These are phyloP conservation scores for Diaporthe sp. DNA, from an alignment of 2,329 filamentous ascomycete species.

Conservation along the genomic window DNA sequence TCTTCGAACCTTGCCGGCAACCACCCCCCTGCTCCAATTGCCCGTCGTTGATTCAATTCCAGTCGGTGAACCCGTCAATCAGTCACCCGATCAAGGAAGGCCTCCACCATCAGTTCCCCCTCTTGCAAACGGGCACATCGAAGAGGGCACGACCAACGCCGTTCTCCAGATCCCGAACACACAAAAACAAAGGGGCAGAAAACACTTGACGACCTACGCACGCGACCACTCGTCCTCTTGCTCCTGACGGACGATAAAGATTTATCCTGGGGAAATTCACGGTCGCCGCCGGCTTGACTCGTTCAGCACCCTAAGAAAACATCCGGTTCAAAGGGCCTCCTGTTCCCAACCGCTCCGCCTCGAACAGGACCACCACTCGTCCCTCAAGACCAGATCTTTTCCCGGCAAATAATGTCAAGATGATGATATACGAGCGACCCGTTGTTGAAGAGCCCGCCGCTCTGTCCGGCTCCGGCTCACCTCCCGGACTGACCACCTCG, in stretches of 20 bases:
- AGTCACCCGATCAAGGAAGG: constrained; percentile 12
- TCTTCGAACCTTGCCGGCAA: constrained; percentile 30
- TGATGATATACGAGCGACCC: constrained; percentile 57
- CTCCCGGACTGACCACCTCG: constrained; percentile 83
- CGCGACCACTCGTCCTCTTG: constrained; percentile 12
- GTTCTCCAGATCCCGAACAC: not conserved
- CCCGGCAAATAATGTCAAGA: constrained; percentile 45
- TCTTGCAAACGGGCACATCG: not conserved
- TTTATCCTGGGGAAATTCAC: not conserved
- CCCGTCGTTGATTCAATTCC: constrained; percentile 1
- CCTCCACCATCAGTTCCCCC: constrained; percentile 39
- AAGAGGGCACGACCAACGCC: not conserved
- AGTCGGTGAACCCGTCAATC: constrained; percentile 12
- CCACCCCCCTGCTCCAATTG: constrained; percentile 27
- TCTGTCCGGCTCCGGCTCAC: constrained; percentile 71
- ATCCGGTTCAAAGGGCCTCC: not conserved
- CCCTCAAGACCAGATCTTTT: not conserved
- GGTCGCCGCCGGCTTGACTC: constrained; percentile 3
- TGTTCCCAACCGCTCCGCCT: not conserved
- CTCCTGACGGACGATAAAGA: not conserved
- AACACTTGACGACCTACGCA: not conserved
- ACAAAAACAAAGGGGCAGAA: not conserved
- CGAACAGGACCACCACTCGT: not conserved
- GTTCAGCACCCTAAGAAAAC: not conserved
- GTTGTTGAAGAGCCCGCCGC: constrained; percentile 53